Percentiles rank a stretch among this genome's conserved stretches.
These are phyloP conservation scores for Diplotaxis tenuifolia DNA, from an alignment of 345 rosid genomes.

Conservation along the genomic window DNA sequence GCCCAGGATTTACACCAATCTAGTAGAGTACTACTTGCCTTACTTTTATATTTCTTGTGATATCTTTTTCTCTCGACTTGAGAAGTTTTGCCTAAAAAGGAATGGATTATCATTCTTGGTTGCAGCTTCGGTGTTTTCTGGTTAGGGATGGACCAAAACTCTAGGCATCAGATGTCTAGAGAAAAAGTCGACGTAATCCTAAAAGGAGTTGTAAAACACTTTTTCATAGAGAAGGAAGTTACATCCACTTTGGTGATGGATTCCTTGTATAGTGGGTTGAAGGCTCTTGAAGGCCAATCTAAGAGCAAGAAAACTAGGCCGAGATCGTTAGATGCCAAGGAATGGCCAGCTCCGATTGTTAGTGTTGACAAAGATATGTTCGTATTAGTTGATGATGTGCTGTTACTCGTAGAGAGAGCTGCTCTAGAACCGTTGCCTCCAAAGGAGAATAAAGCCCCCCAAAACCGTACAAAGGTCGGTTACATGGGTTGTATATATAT, in stretches of 20 bases:
- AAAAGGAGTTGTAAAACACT: conserved; percentile 90
- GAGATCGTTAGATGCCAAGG: conserved; percentile 60
- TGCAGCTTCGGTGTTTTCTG: conserved; percentile 90
- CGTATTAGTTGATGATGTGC: conserved; percentile 87
- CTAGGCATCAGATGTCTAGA: conserved; percentile 73
- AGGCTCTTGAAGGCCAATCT: conserved; percentile 92
- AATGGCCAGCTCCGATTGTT: conserved; percentile 81
- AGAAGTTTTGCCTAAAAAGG: conserved; percentile 13
- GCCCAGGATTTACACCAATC: conserved; percentile 30
- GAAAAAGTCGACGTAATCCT: conserved; percentile 81
- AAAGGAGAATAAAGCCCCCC: conserved; percentile 89
- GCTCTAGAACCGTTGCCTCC: conserved; percentile 89
- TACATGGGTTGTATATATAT: not conserved
- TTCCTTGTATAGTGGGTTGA: conserved; percentile 96
- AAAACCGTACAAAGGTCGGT: conserved; percentile 83
- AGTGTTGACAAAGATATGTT: conserved; percentile 77
- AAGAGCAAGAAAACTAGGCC: conserved; percentile 63
- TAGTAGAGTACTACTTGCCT: conserved; percentile 28
- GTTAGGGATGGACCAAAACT: conserved; percentile 79
- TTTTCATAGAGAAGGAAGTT: conserved; percentile 97
- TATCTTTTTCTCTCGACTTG: conserved; percentile 17
- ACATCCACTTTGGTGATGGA: conserved; percentile 99
- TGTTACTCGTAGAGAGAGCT: conserved; percentile 74
- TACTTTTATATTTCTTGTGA: conserved; percentile 18
- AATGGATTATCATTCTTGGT: conserved; percentile 20